These are phyloP conservation scores for Taphrina flavorubra DNA, from an alignment of 1,139 yeast species.

Conservation along the genomic window DNA sequence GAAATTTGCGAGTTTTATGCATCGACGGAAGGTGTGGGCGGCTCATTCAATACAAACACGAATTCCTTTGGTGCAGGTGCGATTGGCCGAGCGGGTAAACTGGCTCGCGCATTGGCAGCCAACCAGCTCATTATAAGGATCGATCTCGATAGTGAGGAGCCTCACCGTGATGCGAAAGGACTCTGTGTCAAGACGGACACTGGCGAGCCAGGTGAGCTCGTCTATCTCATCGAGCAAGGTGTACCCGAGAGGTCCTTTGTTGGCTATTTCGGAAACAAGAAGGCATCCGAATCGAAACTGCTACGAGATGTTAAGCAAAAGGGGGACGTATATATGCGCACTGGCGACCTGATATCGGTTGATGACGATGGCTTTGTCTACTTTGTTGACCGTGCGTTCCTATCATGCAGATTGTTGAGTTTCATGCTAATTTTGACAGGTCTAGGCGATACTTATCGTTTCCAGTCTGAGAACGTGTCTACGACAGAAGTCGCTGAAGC, in stretches of 20 bases:
- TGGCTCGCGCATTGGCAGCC: conserved; percentile 55
- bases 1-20: conserved; percentile 92
- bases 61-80: conserved; percentile 90
- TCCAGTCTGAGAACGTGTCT: conserved; percentile 96
- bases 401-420: too few relatives aligned
- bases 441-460: conserved; percentile 91
- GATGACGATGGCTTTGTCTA: conserved; percentile 75
- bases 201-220: conserved; percentile 84
- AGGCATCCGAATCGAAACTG: conserved; percentile 79
- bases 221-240: conserved; percentile 49
- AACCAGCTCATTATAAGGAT: conserved; percentile 35
- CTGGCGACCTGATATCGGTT: conserved; percentile 79
- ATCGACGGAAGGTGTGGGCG: conserved; percentile 91
- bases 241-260: conserved; percentile 63
- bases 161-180: conserved; percentile 78
- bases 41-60: conserved; percentile 78
- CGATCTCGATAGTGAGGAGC: conserved; percentile 58
- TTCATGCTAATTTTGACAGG: background rate
- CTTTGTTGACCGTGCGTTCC: conserved; percentile 72
- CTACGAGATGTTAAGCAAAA: conserved; percentile 72
- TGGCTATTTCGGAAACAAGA: conserved; percentile 85
- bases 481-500: conserved; percentile 93
- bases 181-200: conserved; percentile 59
- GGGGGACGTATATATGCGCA: conserved; percentile 92
- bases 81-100: conserved; percentile 77